These are phyloP conservation scores for Thielaviopsis ethacetica DNA, from an alignment of 2,329 filamentous ascomycete species.

Conservation along the genomic window DNA sequence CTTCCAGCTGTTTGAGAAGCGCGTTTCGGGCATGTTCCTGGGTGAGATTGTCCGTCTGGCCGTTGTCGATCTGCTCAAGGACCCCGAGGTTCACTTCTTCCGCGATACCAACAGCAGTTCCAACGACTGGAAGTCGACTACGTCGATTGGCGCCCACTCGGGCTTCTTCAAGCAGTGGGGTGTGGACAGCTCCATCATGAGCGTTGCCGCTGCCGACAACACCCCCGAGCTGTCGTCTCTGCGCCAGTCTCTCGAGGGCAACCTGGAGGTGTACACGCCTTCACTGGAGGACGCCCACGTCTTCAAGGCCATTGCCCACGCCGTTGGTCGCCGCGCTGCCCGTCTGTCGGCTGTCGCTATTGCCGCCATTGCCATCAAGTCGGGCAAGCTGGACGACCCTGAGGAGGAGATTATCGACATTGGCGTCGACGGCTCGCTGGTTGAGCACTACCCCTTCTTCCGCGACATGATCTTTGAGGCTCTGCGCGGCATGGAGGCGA, in stretches of 20 bases:
- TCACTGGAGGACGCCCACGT: constrained; percentile 74
- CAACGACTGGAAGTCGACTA: constrained; percentile 56
- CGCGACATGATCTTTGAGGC: constrained; percentile 76
- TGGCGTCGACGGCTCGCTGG: constrained; percentile 83
- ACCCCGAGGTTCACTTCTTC: constrained; percentile 55
- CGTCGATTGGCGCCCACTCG: constrained; percentile 47
- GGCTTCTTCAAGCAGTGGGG: constrained; percentile 69
- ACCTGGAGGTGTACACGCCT: constrained; percentile 59
- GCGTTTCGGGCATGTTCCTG: constrained; percentile 94
- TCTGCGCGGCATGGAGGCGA: constrained; percentile 56
- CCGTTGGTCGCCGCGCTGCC: constrained; percentile 77
- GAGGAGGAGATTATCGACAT: constrained; percentile 66
- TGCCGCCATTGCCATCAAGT: constrained; percentile 67
- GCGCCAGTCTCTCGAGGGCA: constrained; percentile 60
- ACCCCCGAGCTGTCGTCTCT: constrained; percentile 55
- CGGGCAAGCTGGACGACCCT: constrained; percentile 48
- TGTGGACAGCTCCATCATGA: constrained; percentile 80
- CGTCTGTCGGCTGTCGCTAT: constrained; percentile 78
- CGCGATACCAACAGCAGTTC: constrained; percentile 54
- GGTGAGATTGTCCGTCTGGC: constrained; percentile 79
- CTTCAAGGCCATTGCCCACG: constrained; percentile 67
- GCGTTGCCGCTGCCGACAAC: constrained; percentile 67
- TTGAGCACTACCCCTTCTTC: constrained; percentile 92
- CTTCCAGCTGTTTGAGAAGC: constrained; percentile 98
- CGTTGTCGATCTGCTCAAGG: constrained; percentile 54